Percentiles rank a stretch among this genome's conserved stretches.
These are phyloP conservation scores for Leptographium lundbergii DNA, from an alignment of 2,329 filamentous ascomycete species.

Conservation along the genomic window DNA sequence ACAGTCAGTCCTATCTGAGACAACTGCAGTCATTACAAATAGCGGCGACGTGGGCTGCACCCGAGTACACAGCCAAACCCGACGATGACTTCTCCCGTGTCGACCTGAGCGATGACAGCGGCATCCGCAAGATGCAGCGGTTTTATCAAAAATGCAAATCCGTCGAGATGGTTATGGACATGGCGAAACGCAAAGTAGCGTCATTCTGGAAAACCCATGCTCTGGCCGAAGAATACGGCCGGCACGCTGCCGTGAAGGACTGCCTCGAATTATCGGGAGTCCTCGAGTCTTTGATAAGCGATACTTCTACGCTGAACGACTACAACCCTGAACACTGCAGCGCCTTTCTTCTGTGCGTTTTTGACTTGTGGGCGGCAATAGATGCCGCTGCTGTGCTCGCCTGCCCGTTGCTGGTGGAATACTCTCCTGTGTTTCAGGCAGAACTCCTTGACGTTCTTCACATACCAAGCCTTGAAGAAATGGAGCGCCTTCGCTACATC, in stretches of 20 bases:
- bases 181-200: background rate
- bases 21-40: conserved; percentile 5
- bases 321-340: conserved; percentile 36
- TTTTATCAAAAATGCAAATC: background rate
- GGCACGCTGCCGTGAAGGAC: background rate
- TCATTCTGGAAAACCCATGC: background rate
- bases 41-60: background rate
- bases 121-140: background rate
- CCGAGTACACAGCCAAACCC: background rate
- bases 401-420: conserved; percentile 36
- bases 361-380: conserved; percentile 46
- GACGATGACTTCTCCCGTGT: background rate
- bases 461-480: conserved; percentile 29
- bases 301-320: conserved; percentile 20
- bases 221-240: background rate
- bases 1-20: conserved; percentile 24
- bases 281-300: background rate
- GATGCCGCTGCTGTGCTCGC: conserved; percentile 31
- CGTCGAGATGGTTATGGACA: background rate
- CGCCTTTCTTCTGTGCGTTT: conserved; percentile 35
- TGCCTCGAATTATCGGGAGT: background rate
- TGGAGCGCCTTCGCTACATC: conserved; percentile 35
- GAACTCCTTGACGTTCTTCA: conserved; percentile 42
- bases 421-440: conserved; percentile 35
- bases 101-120: background rate